These are phyloP conservation scores for Cyclostephanos tholiformis DNA, from an alignment of 108 stramenopile species.

Conservation along the genomic window DNA sequence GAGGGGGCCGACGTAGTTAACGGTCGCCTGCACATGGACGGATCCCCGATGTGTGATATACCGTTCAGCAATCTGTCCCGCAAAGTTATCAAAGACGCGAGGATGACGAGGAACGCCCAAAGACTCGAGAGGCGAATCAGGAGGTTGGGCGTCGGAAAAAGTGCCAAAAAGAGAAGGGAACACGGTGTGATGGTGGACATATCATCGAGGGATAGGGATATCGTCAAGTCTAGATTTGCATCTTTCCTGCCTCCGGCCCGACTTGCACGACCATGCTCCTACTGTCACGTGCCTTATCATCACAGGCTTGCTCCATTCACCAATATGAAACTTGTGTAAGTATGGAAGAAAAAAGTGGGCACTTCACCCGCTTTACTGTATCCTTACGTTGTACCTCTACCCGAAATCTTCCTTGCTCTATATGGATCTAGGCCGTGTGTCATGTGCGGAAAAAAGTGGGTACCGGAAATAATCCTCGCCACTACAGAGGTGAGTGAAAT, in stretches of 20 bases:
- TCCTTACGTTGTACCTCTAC: not conserved
- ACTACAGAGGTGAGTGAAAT: conserved; percentile 50
- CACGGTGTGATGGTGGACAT: not conserved
- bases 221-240: conserved; percentile 41
- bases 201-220: conserved; percentile 27
- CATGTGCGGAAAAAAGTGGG: conserved; percentile 95
- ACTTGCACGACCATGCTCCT: conserved; percentile 84
- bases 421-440: conserved; percentile 65
- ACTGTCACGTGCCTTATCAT: conserved; percentile 96
- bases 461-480: conserved; percentile 83
- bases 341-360: not conserved
- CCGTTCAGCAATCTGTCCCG: conserved; percentile 37
- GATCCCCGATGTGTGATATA: conserved; percentile 19
- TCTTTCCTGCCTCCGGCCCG: conserved; percentile 57
- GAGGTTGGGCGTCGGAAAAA: conserved; percentile 37
- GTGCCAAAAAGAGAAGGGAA: conserved; percentile 11
- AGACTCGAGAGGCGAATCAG: conserved; percentile 44
- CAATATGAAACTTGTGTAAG: conserved; percentile 90
- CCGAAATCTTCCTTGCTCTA: not conserved
- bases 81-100: conserved; percentile 43
- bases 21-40: conserved; percentile 24
- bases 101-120: conserved; percentile 39
- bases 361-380: not conserved
- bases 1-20: conserved; percentile 11
- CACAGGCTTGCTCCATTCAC: conserved; percentile 92